Base-by-base conservation (phyloP, 352 stramenopile species). In the Globisporangium sylvaticum region DNA sequence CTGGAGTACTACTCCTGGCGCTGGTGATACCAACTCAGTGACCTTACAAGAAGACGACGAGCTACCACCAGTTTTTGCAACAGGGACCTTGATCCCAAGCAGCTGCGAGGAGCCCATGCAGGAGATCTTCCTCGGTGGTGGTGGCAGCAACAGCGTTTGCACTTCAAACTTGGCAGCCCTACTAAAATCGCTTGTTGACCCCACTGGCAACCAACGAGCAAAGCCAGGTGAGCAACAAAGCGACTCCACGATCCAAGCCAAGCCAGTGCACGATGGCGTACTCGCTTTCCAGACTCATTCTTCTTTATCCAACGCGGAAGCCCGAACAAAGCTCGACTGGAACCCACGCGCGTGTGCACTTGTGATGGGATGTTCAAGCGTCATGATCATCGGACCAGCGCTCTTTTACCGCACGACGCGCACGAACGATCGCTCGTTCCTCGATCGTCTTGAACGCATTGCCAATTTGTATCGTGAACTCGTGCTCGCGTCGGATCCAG, bases 51-150 rank as follows among this genome's bases (percentile, higher is more conserved):
- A 8, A 20, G 22, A 32, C 22, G 32, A 55, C 27, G 54, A 59
- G 14, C 25, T 24, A 6, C 10, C 4, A 14, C 6, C 54, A 14
- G 12, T 27, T 12, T 31, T 74, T 18, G 66, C 68, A 14, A 79
- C 58, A 31, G 76, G 71, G 1, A 55, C 78, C 29, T 22, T 81
- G 18, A 78, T 83, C 29, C 74, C 76, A n/a, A 70, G 58, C 50
- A 61, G 54, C 24, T 64, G 4, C 54, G 54, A 63, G 2, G 71
- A 76, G 14, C 55, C 73, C 6, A 54, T 83, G 10, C 63, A 81
- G 22, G 76, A 83, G 53, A 57, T 83, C 12, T 83, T 78, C 62
- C 34, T 81, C 22, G 34, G 65, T 7, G 56, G 67, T 54, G 31
- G 37, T 44, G 32, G 10, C 37, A n/a, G 39, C 39, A 48, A 48